Percentiles rank a stretch among this genome's conserved stretches.
These are phyloP conservation scores for Podospora pseudopauciseta DNA, from an alignment of 495 filamentous ascomycete genomes.

Conservation along the genomic window DNA sequence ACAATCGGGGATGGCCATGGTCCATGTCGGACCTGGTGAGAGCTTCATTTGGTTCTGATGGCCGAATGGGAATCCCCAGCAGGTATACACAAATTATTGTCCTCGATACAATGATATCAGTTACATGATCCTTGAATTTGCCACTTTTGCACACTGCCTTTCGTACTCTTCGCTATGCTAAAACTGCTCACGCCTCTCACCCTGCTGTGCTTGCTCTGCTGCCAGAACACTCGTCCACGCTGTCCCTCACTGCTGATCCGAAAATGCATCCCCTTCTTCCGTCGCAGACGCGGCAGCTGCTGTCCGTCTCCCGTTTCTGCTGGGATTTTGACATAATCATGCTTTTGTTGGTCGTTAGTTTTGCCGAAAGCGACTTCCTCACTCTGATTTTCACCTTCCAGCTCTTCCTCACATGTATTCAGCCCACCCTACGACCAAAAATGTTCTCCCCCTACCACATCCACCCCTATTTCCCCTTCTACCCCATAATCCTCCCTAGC, in stretches of 20 bases:
- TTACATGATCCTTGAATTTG: neutral
- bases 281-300: neutral
- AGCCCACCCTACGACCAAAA: neutral
- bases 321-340: too few relatives aligned
- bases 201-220: neutral
- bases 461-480: neutral
- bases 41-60: too few relatives aligned
- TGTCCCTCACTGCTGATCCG: neutral
- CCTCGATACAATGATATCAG: neutral
- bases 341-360: too few relatives aligned
- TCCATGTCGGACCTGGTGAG: too few relatives aligned
- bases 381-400: neutral
- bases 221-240: neutral
- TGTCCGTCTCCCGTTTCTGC: neutral
- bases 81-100: too few relatives aligned
- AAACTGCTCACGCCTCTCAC: neutral
- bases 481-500: neutral
- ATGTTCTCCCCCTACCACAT: neutral
- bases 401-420: neutral
- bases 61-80: too few relatives aligned
- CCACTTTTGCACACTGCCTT: neutral
- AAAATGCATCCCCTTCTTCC: neutral
- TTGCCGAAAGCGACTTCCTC: too few relatives aligned
- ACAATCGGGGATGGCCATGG: too few relatives aligned
- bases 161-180: neutral